Evolutionary conservation across 805 yeast genomes (phyloP), one percentile per base, ranked within the genome.

Genomic region (Zygosaccharomyces siamensis): DNA sequence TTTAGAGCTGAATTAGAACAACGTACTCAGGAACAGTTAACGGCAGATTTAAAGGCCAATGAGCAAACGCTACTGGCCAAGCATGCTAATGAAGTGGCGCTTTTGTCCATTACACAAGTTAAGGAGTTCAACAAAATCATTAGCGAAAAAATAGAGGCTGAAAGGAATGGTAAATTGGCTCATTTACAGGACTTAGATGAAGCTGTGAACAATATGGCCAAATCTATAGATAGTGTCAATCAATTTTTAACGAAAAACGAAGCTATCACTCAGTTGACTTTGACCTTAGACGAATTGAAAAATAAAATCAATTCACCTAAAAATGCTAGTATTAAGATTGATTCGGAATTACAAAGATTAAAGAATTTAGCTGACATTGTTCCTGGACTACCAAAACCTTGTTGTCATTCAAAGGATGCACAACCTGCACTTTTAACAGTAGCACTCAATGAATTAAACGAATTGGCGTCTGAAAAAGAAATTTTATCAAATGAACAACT

Each of bases 401-500:
- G 66, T 43, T 56, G 61, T 27, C 50, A 57, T 24, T 51, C 58
- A 12, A 58, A 57, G 35, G 49, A 45, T 23, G 14, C 21, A 11
- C 36, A 45, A 8, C 59, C 60, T n/a, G 57, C 56, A 18, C 50
- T 66, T 40, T 46, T 64, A 16, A 60, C 60, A 47, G 52, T 59
- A 5, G 58, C 63, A 5, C 32, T 64, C 5, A 74, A 75, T 52
- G 76, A 75, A 47, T 71, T 86, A 33, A 76, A 78, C 16, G 67
- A 72, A 28, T 32, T 61, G 37, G 48, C 63, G 2, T 43, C 53
- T 3, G 57, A 64, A 14, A 66, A 71, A 24, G 86, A 95, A 35
- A 80, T 92, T 24, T 73, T 90, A 54, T 81, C 95, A 11, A 81
- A 79, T 54, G 78, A 89, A 24, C 96, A 89, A 70, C 74, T 89